A percentile compares a stretch with the other conserved stretches of the same genome.
Conservation (phyloP, 2,329 filamentous ascomycete genomes). For the Grosmannia penicillata region DNA sequence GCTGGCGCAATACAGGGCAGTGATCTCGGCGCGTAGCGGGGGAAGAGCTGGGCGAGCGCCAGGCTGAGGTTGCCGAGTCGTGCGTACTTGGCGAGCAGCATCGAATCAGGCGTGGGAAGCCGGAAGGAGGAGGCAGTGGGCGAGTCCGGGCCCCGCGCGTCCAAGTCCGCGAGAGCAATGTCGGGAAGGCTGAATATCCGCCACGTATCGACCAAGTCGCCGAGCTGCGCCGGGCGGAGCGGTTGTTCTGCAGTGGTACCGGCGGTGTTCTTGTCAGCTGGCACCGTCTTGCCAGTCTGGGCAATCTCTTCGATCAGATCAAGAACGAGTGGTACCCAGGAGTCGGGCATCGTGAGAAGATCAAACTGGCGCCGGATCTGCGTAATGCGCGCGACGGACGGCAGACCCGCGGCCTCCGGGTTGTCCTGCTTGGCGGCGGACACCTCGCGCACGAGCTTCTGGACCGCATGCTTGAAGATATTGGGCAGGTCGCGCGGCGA, state of each 20-base stretch:
- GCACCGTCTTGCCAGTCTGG: not conserved
- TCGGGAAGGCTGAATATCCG: conserved; percentile 21
- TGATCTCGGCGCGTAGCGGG: conserved; percentile 14
- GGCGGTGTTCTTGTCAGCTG: too few relatives aligned
- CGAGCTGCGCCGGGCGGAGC: conserved; percentile 17
- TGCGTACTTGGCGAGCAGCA: conserved; percentile 6
- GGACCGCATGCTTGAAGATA: conserved; percentile 16
- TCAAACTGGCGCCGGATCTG: conserved; percentile 20
- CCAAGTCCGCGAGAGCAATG: conserved; percentile 6
- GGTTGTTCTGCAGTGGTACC: conserved; percentile 6
- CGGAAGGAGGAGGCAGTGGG: conserved; percentile 7
- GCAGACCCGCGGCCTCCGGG: conserved; percentile 17
- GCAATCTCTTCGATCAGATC: conserved; percentile 15
- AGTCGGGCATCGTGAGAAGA: conserved; percentile 16
- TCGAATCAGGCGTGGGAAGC: conserved; percentile 5
- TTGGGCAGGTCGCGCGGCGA: conserved; percentile 14
- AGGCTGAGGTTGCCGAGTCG: conserved; percentile 10
- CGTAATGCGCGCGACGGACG: conserved; percentile 23
- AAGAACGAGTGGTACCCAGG: conserved; percentile 21
- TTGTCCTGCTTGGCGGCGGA: conserved; percentile 17
- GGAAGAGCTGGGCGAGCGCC: conserved; percentile 21
- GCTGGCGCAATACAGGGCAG: conserved; percentile 17
- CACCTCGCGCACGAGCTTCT: conserved; percentile 17
- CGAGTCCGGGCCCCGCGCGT: not conserved
- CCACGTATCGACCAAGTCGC: conserved; percentile 26